Evolutionary conservation across 805 yeast species (phyloP), one percentile per base, ranked within the genome.

Genomic region (Teunomyces pallodes): DNA sequence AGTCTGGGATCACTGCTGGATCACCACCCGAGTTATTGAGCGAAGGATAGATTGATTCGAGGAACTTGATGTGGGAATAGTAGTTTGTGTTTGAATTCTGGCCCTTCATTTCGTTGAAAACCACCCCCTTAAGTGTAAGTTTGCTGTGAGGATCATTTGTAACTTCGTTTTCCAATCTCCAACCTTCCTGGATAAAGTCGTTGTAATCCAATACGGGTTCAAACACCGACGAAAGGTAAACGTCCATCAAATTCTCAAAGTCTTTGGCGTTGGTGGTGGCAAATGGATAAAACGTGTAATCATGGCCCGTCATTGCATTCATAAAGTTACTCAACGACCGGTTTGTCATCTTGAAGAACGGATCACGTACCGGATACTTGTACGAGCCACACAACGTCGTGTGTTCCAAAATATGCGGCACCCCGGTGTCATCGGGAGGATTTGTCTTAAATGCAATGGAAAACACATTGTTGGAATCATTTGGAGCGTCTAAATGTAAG

Each of bases 261-360:
- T 94, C 99, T 46, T 80, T 80, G 38, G 67, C 64, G 66, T 94
- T 94, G 9, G 98, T 92, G 2, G 99, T 94, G 27, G 98, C 87
- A 73, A 94, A 94, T 4, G 99, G 99, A 59, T 87, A 94, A 66
- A 83, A 91, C 0, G 99, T 94, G 62, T 90, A 91, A 67, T 94
- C 98, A 57, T 87, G 91, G 17, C 96, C 99, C 0, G 99, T 94
- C 97, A 94, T 89, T 7, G 99, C 99, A 64, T 94, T 94, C 99
- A 94, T 94, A 67, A 90, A 94, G 64, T 90, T 94, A 30, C 97
- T 84, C 59, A 94, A 71, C n/a, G 97, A 90, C 54, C 97, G 72
- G 65, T 90, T 92, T 50, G 92, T 75, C 99, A 94, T 94, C 65
- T 92, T 92, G 79, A 94, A 94, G 66, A 94, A 94, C 1, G 99